Evolutionary conservation across 495 filamentous ascomycete genomes (phyloP).

Genomic region (Xylaria scruposa): DNA sequence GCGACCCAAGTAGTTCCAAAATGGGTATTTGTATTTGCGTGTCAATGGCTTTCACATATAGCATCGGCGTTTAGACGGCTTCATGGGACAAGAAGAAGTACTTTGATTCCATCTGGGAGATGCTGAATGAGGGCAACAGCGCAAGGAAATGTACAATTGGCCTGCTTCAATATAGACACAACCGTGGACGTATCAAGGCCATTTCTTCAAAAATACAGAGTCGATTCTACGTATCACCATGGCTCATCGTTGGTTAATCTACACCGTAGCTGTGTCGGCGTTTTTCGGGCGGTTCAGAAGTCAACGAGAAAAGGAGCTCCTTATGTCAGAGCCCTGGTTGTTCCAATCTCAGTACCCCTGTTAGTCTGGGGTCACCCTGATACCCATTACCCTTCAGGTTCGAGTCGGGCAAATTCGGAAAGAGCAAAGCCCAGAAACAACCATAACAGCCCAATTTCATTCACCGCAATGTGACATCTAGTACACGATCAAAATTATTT

Average conservation of each 20-base stretch:
- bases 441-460: neutral
- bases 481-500: neutral
- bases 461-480: neutral
- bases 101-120: neutral
- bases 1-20: neutral
- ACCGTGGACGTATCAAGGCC: neutral
- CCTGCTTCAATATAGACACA: neutral
- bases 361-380: conserved; percentile 1
- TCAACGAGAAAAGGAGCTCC: neutral
- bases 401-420: conserved; percentile 10
- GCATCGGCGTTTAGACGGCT: conserved; percentile 18
- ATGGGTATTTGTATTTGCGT: neutral
- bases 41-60: conserved; percentile 12
- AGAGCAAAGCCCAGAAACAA: neutral
- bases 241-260: neutral
- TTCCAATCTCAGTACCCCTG: conserved; percentile 13
- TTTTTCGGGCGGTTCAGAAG: neutral
- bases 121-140: neutral
- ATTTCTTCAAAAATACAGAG: neutral
- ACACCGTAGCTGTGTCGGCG: neutral
- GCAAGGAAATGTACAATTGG: conserved; percentile 13
- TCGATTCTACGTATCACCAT: neutral
- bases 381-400: neutral
- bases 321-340: neutral
- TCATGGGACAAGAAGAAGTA: neutral